Conservation (phyloP, 2,329 filamentous ascomycete genomes). For the Pyrenophora tritici-repentis region DNA sequence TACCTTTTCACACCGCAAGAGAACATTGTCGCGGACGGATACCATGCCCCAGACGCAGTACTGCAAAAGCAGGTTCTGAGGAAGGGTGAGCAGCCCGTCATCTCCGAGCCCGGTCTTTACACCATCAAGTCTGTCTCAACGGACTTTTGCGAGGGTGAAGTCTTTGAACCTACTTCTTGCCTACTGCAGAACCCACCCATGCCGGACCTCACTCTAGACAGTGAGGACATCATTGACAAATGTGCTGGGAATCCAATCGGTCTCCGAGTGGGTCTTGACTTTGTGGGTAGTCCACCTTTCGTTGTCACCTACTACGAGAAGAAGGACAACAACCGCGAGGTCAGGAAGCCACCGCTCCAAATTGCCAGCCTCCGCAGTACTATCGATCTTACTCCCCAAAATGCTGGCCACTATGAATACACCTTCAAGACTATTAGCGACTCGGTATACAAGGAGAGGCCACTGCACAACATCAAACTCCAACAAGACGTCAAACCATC, state of each 20-base stretch:
- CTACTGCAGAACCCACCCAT: slow-evolving; percentile 88
- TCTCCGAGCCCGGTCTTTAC: slow-evolving; percentile 83
- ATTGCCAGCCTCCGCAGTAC: slow-evolving; percentile 76
- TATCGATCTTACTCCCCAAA: slow-evolving; percentile 78
- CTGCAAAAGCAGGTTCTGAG: slow-evolving; percentile 65
- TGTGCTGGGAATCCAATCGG: slow-evolving; percentile 94
- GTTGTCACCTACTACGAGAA: slow-evolving; percentile 76
- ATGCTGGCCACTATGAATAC: slow-evolving; percentile 86
- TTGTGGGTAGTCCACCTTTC: slow-evolving; percentile 93
- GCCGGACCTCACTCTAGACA: slow-evolving; percentile 73
- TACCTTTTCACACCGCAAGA: slow-evolving; percentile 83
- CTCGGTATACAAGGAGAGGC: slow-evolving; percentile 69
- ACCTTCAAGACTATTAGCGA: slow-evolving; percentile 82
- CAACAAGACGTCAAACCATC: slow-evolving; percentile 94
- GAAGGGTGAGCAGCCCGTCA: slow-evolving; percentile 66
- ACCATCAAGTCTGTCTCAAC: slow-evolving; percentile 80
- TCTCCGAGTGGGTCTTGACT: slow-evolving; percentile 82
- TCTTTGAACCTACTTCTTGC: slow-evolving; percentile 93
- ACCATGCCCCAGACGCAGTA: slow-evolving; percentile 63
- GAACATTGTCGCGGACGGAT: slow-evolving; percentile 69
- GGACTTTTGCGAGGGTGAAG: slow-evolving; percentile 81
- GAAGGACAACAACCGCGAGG: slow-evolving; percentile 59
- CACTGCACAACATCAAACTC: slow-evolving; percentile 63
- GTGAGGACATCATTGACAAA: slow-evolving; percentile 88
- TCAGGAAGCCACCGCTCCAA: slow-evolving; percentile 57